Evolutionary conservation across 345 rosid species (phyloP).

Genomic region (Abelmoschus esculentus): DNA sequence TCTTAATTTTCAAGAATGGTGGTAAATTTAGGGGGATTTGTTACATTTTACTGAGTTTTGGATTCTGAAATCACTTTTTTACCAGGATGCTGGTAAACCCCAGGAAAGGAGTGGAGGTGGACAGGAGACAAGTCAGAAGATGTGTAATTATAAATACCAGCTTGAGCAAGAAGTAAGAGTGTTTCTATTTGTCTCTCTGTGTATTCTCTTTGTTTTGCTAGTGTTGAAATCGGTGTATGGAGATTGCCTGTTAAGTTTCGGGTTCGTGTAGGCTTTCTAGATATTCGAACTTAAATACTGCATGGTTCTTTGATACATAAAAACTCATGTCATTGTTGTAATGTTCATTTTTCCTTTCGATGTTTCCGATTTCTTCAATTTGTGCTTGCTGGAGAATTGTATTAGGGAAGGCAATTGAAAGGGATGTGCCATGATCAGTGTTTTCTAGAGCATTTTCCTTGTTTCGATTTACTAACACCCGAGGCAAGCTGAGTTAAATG

Average conservation of each 20-base stretch:
- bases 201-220: too few relatives aligned
- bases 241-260: neutral
- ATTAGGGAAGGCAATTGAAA: neutral
- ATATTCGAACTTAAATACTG: neutral
- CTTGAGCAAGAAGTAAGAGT: constrained; percentile 85
- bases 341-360: neutral
- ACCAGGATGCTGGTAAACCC: constrained; percentile 30
- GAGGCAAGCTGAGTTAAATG: neutral
- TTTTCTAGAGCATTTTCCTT: neutral
- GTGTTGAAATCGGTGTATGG: too few relatives aligned
- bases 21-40: neutral
- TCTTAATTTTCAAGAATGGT: neutral
- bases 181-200: constrained; percentile 4
- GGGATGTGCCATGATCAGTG: neutral
- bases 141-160: constrained; percentile 45
- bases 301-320: too few relatives aligned
- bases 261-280: neutral
- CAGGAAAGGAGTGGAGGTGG: constrained; percentile 31
- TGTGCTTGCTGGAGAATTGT: neutral
- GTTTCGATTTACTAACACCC: neutral
- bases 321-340: neutral
- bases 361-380: constrained; percentile 4
- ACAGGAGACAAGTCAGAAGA: constrained; percentile 36
- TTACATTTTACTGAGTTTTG: neutral
- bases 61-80: constrained; percentile 4